A percentile compares a stretch with the other conserved stretches of the same genome.
phyloP scores from a whole-genome alignment of 129 eudicot species.

The Heracleum sosnowskyi region DNA sequence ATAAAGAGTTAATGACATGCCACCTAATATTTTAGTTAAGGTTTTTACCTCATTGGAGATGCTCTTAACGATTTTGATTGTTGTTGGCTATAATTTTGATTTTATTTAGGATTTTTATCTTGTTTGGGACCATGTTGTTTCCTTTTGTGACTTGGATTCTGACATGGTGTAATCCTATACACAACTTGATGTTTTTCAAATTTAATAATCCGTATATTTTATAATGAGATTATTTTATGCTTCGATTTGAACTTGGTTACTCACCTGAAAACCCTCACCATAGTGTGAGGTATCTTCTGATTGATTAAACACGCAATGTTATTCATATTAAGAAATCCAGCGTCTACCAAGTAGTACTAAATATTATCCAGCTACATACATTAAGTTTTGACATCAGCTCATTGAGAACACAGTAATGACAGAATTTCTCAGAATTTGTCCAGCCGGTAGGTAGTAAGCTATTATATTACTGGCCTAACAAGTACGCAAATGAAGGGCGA shows the following conservation, averaged over 20 bases:
- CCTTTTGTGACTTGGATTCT: too few species aligned
- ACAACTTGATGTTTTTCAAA: too few species aligned
- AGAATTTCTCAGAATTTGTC: background rate
- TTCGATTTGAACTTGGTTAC: background rate
- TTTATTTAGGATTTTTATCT: too few species aligned
- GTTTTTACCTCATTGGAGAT: too few species aligned
- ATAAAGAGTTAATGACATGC: too few species aligned
- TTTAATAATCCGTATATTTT: too few species aligned
- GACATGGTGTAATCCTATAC: background rate
- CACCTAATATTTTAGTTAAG: too few species aligned
- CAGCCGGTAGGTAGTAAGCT: background rate
- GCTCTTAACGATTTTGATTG: too few species aligned
- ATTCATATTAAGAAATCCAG: background rate
- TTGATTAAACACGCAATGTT: background rate
- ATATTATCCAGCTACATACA: background rate
- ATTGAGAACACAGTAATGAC: background rate
- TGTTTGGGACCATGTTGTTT: too few species aligned
- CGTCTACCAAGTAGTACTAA: background rate
- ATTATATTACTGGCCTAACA: conserved; percentile 34
- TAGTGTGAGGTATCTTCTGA: background rate
- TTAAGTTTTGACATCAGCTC: background rate
- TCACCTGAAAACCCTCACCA: background rate
- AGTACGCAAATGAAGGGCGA: conserved; percentile 41
- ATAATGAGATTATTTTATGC: too few species aligned
- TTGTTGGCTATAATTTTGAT: too few species aligned